Evolutionary conservation across 768 basidiomycete species (phyloP).

Genomic region (Mycena galopus): DNA sequence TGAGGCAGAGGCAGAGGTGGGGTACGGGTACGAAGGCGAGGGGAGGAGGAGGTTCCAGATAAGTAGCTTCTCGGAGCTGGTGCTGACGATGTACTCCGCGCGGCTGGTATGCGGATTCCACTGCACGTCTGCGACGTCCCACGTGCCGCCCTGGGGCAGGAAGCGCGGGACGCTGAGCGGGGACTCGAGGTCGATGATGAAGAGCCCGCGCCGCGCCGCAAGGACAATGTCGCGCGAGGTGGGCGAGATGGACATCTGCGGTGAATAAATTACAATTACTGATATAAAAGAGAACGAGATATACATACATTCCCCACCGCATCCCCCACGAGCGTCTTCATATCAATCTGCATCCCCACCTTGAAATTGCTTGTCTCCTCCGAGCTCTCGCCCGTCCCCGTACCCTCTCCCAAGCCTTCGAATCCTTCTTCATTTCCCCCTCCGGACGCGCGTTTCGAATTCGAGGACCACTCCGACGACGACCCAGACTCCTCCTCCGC

Average conservation of each 20-base stretch:
- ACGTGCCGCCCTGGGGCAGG: conserved; percentile 95
- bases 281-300: conserved; percentile 8
- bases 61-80: conserved; percentile 91
- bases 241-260: conserved; percentile 92
- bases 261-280: conserved; percentile 8
- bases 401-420: no score
- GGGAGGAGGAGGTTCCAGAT: conserved; percentile 93
- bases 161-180: conserved; percentile 92
- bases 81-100: conserved; percentile 87
- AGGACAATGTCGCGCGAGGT: conserved; percentile 90
- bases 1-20: conserved; percentile 39
- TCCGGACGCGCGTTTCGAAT: no score
- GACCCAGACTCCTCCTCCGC: no score
- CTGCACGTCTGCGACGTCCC: conserved; percentile 94
- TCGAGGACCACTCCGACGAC: no score
- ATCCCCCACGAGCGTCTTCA: conserved; percentile 84
- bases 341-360: conserved; percentile 77
- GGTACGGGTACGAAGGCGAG: conserved; percentile 42
- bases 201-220: conserved; percentile 93
- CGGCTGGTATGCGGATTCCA: conserved; percentile 89
- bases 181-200: conserved; percentile 93
- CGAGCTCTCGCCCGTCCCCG: conserved; percentile 32
- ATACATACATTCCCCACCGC: conserved; percentile 84
- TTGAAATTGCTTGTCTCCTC: conserved; percentile 74
- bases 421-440: no score